Conservation (phyloP, 2,329 filamentous ascomycete species). For the Diaporthe australafricana region DNA sequence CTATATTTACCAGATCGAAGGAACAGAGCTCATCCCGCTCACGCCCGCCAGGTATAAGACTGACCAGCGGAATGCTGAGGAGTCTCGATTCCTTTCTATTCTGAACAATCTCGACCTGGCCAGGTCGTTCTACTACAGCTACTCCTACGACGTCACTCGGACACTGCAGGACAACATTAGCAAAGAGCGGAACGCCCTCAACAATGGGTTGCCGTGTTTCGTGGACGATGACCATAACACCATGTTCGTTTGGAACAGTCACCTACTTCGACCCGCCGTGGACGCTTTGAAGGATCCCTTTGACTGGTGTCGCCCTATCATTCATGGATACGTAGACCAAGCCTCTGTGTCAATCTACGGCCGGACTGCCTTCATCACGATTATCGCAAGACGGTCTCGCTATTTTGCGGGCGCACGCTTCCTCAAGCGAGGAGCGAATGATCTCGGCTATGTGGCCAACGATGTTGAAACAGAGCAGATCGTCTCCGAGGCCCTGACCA, state of each 20-base stretch:
- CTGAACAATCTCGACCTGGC: conserved; percentile 92
- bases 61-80: conserved; percentile 86
- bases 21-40: conserved; percentile 89
- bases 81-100: conserved; percentile 88
- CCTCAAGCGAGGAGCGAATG: conserved; percentile 93
- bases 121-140: conserved; percentile 97
- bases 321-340: conserved; percentile 97
- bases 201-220: conserved; percentile 70
- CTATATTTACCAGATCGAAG: conserved; percentile 95
- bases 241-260: conserved; percentile 99
- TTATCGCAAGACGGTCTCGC: conserved; percentile 91
- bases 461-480: conserved; percentile 99
- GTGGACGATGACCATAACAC: conserved; percentile 79
- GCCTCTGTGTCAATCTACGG: conserved; percentile 88
- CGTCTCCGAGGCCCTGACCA: conserved; percentile 92
- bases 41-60: conserved; percentile 81
- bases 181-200: conserved; percentile 78
- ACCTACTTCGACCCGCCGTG: conserved; percentile 82
- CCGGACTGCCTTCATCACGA: conserved; percentile 87
- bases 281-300: conserved; percentile 81
- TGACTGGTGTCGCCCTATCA: conserved; percentile 96
- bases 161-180: conserved; percentile 94
- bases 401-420: conserved; percentile 96
- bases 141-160: conserved; percentile 94
- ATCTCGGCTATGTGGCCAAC: conserved; percentile 95